Percentiles rank a stretch among this genome's conserved stretches.
Evolutionary conservation across 1,284 basidiomycete genomes (phyloP).

Genomic region (Rhodotorula glutinis): DNA sequence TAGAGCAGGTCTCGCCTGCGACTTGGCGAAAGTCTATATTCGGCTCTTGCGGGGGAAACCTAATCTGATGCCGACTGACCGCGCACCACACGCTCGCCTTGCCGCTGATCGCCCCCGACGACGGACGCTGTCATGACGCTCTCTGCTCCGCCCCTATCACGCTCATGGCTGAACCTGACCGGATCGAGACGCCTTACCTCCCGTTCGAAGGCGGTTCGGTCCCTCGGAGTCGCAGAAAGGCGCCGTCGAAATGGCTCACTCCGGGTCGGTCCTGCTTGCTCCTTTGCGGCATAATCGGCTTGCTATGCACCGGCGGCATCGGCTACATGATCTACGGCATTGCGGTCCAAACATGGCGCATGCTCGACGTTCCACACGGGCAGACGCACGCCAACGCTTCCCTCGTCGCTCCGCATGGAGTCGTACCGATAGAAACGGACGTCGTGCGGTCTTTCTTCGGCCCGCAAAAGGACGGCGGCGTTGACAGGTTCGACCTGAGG

Average conservation of each 20-base stretch:
- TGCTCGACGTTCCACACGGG: neutral
- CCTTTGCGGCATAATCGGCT: neutral
- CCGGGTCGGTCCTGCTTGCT: neutral
- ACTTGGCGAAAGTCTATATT: too few relatives aligned
- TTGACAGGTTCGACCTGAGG: slow-evolving; percentile 3
- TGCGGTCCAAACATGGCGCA: neutral
- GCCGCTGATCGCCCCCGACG: too few relatives aligned
- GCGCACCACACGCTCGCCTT: too few relatives aligned
- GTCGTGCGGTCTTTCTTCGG: slow-evolving; percentile 7
- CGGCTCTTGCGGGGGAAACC: too few relatives aligned
- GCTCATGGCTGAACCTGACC: neutral
- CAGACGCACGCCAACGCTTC: neutral
- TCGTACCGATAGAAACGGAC: neutral
- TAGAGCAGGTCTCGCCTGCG: too few relatives aligned
- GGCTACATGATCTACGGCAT: neutral
- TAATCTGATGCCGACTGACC: too few relatives aligned
- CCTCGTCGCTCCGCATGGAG: neutral
- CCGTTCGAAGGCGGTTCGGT: neutral
- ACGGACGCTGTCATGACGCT: too few relatives aligned
- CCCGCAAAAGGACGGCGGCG: neutral
- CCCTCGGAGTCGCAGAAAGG: neutral
- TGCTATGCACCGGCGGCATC: neutral
- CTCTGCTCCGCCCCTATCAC: too few relatives aligned
- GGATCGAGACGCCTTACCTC: neutral
- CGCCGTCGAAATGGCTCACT: neutral